A percentile compares a stretch with the other conserved stretches of the same genome.
Conservation (phyloP, 441 rosid species). For the Aquilaria agallochum region DNA sequence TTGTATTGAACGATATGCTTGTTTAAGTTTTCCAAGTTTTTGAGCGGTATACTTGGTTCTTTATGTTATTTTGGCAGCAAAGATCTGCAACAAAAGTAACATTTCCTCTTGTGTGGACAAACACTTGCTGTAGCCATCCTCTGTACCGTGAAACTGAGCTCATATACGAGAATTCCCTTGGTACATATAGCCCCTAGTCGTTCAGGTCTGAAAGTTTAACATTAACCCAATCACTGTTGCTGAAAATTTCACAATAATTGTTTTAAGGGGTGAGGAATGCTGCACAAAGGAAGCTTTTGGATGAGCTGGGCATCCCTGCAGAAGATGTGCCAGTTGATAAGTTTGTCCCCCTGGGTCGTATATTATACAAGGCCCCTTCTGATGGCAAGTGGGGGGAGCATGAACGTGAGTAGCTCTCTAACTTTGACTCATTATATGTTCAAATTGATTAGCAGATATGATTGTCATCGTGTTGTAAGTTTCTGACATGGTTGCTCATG, state of each 20-base stretch:
- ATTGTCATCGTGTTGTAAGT: too few species aligned
- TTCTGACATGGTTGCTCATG: too few species aligned
- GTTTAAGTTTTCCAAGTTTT: not conserved
- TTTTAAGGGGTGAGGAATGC: slow-evolving; percentile 88
- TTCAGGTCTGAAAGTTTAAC: not conserved
- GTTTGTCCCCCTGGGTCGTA: slow-evolving; percentile 68
- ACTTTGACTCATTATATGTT: too few species aligned
- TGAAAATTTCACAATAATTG: slow-evolving; percentile 3
- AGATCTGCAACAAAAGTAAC: slow-evolving; percentile 94
- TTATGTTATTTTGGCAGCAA: slow-evolving; percentile 53
- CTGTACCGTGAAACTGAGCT: slow-evolving; percentile 91
- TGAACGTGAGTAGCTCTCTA: slow-evolving; percentile 48
- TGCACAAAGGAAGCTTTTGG: slow-evolving; percentile 94
- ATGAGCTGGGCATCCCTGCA: slow-evolving; percentile 87
- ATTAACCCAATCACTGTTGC: not conserved
- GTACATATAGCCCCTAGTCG: slow-evolving; percentile 31
- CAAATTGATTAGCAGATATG: too few species aligned
- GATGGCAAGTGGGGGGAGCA: slow-evolving; percentile 99
- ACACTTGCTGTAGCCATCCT: slow-evolving; percentile 99
- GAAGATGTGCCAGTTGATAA: slow-evolving; percentile 81
- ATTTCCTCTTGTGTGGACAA: slow-evolving; percentile 97
- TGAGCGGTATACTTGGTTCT: not conserved
- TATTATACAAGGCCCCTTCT: slow-evolving; percentile 92
- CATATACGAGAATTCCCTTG: slow-evolving; percentile 59
- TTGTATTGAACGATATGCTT: too few species aligned